Conservation (phyloP, 352 stramenopile species). For the Aphanomyces euteiches region DNA sequence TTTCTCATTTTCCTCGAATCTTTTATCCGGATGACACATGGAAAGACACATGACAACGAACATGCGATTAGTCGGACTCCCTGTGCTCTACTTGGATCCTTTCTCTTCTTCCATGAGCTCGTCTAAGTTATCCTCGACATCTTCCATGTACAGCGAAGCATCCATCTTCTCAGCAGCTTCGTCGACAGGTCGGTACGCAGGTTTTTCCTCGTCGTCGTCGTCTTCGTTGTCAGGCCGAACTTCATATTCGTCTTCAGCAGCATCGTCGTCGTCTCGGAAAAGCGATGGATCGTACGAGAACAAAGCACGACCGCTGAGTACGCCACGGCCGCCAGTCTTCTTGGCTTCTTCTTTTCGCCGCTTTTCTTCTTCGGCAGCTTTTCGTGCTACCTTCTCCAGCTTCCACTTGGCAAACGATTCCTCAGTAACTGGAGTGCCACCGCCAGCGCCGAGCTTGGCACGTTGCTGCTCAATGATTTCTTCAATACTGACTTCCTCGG, state of each 20-base stretch:
- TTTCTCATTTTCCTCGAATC: too few species aligned
- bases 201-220: slow-evolving; percentile 34
- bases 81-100: not conserved
- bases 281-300: slow-evolving; percentile 88
- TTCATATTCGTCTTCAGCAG: slow-evolving; percentile 80
- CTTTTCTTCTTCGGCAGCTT: slow-evolving; percentile 78
- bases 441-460: slow-evolving; percentile 76
- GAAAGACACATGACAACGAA: too few species aligned
- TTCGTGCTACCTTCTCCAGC: slow-evolving; percentile 69
- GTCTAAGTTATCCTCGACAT: slow-evolving; percentile 34
- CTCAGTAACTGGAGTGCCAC: slow-evolving; percentile 83
- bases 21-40: too few species aligned
- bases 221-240: slow-evolving; percentile 51
- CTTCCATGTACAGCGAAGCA: slow-evolving; percentile 27
- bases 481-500: slow-evolving; percentile 81
- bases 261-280: slow-evolving; percentile 88
- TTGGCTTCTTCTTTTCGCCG: slow-evolving; percentile 81
- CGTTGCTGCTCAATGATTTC: slow-evolving; percentile 90
- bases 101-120: slow-evolving; percentile 29
- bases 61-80: too few species aligned
- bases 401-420: slow-evolving; percentile 89
- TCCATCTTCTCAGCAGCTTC: slow-evolving; percentile 22
- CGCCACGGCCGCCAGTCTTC: slow-evolving; percentile 71
- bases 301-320: slow-evolving; percentile 87
- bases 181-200: slow-evolving; percentile 34